These are phyloP conservation scores for Heterobasidion parviporum DNA, from an alignment of 1,284 basidiomycete genomes.

Conservation along the genomic window DNA sequence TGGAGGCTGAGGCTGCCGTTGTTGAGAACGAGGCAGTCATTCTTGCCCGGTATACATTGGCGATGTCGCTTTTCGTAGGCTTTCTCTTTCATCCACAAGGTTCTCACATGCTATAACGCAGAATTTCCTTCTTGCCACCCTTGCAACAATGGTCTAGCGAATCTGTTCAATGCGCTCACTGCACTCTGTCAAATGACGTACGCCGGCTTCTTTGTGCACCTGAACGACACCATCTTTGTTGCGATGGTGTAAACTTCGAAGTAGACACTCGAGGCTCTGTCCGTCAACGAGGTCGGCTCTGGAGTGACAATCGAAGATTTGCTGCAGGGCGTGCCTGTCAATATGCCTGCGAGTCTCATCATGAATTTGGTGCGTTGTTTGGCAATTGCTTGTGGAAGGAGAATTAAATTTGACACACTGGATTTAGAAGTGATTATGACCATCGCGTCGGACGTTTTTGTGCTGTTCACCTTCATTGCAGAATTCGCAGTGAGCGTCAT, in stretches of 20 bases:
- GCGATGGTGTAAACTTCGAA: slow-evolving; percentile 77
- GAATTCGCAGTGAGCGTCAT: slow-evolving; percentile 58
- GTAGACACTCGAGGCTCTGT: slow-evolving; percentile 74
- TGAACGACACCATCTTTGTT: slow-evolving; percentile 73
- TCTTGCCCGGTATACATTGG: slow-evolving; percentile 52
- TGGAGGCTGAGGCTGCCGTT: too few species aligned
- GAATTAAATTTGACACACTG: slow-evolving; percentile 18
- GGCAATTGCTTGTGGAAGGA: background rate
- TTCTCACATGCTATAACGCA: slow-evolving; percentile 19
- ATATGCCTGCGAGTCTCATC: slow-evolving; percentile 72
- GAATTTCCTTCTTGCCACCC: slow-evolving; percentile 86
- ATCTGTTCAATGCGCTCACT: slow-evolving; percentile 72
- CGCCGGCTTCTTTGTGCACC: slow-evolving; percentile 82
- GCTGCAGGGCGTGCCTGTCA: slow-evolving; percentile 73
- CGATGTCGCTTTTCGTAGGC: slow-evolving; percentile 78
- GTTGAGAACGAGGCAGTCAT: slow-evolving; percentile 13
- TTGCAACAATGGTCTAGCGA: slow-evolving; percentile 78
- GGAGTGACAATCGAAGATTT: slow-evolving; percentile 78
- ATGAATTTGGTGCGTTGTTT: slow-evolving; percentile 63
- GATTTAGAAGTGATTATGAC: slow-evolving; percentile 69
- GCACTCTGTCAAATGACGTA: slow-evolving; percentile 81
- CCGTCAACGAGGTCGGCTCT: slow-evolving; percentile 82
- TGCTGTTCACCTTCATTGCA: slow-evolving; percentile 79
- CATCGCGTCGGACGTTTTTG: slow-evolving; percentile 81
- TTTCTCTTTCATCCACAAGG: background rate